phyloP scores from a whole-genome alignment of 768 basidiomycete genomes.

The Gloeophyllum trabeum region DNA sequence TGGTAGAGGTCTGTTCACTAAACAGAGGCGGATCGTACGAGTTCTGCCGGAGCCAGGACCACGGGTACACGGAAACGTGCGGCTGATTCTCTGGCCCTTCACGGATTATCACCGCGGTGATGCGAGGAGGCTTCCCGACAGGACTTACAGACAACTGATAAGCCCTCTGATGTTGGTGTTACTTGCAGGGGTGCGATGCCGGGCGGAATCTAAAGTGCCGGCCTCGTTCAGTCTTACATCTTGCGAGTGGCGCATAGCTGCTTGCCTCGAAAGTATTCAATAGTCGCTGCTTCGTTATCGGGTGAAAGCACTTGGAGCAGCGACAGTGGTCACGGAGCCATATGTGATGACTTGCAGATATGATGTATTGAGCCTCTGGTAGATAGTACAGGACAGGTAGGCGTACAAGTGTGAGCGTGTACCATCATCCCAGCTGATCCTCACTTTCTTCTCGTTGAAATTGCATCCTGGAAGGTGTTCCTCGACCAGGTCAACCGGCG shows the following conservation, averaged over 20 bases:
- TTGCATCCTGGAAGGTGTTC: slow-evolving; percentile 22
- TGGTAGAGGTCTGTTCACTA: slow-evolving; percentile 16
- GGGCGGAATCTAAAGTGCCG: slow-evolving; percentile 75
- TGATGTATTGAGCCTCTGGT: neutral
- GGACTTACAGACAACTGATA: slow-evolving; percentile 66
- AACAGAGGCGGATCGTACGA: slow-evolving; percentile 60
- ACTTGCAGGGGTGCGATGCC: slow-evolving; percentile 58
- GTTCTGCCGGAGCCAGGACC: slow-evolving; percentile 70
- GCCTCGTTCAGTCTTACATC: too few species aligned
- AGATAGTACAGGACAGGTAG: slow-evolving; percentile 9
- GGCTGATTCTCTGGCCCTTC: slow-evolving; percentile 45
- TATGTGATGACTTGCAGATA: slow-evolving; percentile 62
- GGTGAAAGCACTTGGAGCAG: slow-evolving; percentile 79
- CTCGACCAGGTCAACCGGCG: too few species aligned
- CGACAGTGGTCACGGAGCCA: slow-evolving; percentile 93
- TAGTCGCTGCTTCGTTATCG: slow-evolving; percentile 82
- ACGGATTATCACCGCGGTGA: neutral
- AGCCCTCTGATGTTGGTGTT: slow-evolving; percentile 44
- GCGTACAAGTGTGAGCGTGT: slow-evolving; percentile 74
- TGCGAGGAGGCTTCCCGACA: slow-evolving; percentile 1
- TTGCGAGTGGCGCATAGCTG: neutral
- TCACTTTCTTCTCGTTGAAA: slow-evolving; percentile 47
- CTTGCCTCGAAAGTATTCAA: slow-evolving; percentile 75
- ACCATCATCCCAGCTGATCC: slow-evolving; percentile 62
- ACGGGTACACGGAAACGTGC: slow-evolving; percentile 81